A percentile compares a stretch with the other conserved stretches of the same genome.
Conservation (phyloP, 495 filamentous ascomycete genomes). For the Penicillium pancosmium region DNA sequence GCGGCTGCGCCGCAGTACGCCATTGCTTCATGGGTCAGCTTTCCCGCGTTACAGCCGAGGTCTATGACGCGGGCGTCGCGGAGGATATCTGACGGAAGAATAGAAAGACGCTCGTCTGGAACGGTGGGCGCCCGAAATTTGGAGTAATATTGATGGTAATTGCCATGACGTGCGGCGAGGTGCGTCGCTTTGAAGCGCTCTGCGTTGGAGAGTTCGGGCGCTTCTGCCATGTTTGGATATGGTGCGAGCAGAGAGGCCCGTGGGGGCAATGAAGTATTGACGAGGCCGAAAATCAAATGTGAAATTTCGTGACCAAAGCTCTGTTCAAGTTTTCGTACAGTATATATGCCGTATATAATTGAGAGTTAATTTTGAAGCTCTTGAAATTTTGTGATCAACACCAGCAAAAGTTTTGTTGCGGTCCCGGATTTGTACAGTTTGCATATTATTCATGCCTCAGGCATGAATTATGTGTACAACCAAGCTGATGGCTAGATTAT, state of each 20-base stretch:
- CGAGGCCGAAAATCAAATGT: too few species aligned
- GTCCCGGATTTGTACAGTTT: conserved; percentile 22
- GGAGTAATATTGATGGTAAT: conserved; percentile 37
- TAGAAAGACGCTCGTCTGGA: conserved; percentile 33
- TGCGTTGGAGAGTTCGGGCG: conserved; percentile 30
- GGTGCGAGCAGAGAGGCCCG: conserved; percentile 14
- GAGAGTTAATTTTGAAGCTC: conserved; percentile 11
- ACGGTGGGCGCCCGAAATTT: conserved; percentile 32
- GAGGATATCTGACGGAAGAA: conserved; percentile 32
- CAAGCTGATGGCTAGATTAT: too few species aligned
- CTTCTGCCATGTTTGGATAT: conserved; percentile 28
- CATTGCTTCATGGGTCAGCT: conserved; percentile 32
- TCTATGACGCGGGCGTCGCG: conserved; percentile 33
- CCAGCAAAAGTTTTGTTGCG: too few species aligned
- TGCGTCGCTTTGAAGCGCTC: conserved; percentile 38
- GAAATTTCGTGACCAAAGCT: too few species aligned
- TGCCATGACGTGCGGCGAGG: conserved; percentile 34
- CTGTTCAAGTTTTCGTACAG: too few species aligned
- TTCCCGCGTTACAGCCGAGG: conserved; percentile 33
- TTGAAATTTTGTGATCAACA: conserved; percentile 18
- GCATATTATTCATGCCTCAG: conserved; percentile 24
- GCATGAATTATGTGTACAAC: neutral
- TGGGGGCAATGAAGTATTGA: neutral
- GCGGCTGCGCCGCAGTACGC: conserved; percentile 28
- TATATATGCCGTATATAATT: too few species aligned